Conservation (phyloP, 805 yeast genomes). For the Teunomyces funiuensis region DNA sequence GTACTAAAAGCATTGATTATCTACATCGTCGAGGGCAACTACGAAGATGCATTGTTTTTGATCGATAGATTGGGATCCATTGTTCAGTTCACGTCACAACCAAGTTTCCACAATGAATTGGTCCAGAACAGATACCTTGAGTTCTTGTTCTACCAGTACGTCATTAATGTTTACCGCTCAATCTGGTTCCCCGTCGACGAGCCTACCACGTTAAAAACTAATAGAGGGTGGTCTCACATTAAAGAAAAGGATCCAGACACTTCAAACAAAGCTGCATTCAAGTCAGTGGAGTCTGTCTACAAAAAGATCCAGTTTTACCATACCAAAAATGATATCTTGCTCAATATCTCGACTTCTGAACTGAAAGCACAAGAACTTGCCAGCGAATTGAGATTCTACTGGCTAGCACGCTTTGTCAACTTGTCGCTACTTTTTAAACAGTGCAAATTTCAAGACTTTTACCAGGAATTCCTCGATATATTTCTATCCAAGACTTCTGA, state of each 20-base stretch:
- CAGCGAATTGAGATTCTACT: conserved; percentile 23
- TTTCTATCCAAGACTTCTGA: background rate
- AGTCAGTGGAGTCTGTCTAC: conserved; percentile 15
- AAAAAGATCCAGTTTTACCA: conserved; percentile 25
- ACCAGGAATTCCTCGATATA: conserved; percentile 18
- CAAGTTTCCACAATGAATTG: conserved; percentile 19
- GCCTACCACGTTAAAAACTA: background rate
- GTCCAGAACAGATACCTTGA: conserved; percentile 27
- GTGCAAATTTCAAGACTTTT: conserved; percentile 24
- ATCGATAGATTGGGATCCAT: conserved; percentile 16
- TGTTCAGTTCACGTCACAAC: conserved; percentile 26
- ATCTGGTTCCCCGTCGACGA: conserved; percentile 20
- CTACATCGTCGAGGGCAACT: conserved; percentile 18
- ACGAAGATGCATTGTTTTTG: conserved; percentile 16
- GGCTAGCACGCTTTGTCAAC: conserved; percentile 21
- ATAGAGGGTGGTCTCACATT: background rate
- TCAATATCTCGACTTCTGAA: conserved; percentile 7
- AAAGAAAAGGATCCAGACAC: conserved; percentile 7
- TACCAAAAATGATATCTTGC: conserved; percentile 19
- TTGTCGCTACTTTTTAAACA: conserved; percentile 25
- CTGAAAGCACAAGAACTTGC: conserved; percentile 2
- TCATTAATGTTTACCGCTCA: conserved; percentile 19
- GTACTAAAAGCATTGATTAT: conserved; percentile 10
- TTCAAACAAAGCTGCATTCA: conserved; percentile 2
- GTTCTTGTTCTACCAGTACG: conserved; percentile 26